Evolutionary conservation across 345 rosid species (phyloP), one percentile per base, ranked within the genome.

Genomic region (Ricinus communis): DNA sequence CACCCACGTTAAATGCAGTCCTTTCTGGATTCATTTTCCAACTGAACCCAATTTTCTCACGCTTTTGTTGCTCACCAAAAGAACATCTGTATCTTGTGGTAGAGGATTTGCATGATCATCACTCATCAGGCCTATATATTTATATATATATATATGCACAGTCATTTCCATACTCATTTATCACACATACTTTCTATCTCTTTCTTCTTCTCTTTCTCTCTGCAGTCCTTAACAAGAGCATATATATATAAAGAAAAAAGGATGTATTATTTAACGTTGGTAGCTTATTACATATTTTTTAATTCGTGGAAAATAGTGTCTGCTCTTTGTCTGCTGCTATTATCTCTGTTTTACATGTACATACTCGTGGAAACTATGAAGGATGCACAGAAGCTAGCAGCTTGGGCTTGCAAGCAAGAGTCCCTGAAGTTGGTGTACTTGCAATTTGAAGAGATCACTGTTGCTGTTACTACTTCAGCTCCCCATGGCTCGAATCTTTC

Each of bases 221-320:
- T 53, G 27, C 40, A 30, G 8, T 60, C 64, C 8, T 8, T 4
- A 60, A 0, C 14, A n/a, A 58, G 22, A 15, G 27, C 5, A 54
- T 22, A n/a, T n/a, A n/a, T 54, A 24, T 49, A 22, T 15, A 30
- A 28, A 31, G n/a, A 22, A 30, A 19, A 43, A 28, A 67, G 8
- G 10, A 81, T 81, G 84, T 81, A 67, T 68, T 71, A 74, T 72
- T 43, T 58, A 21, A 38, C 72, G 0, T 18, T 77, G 71, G 71
- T 55, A 4, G 81, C 79, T 4, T 81, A 81, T 71, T 77, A 77
- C 65, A 61, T 81, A n/a, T 77, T 61, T 22, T 67, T 77, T 52
- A 77, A 77, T 45, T 28, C 65, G 1, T 70, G 45, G 0, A 77
- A 74, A 59, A 74, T 77, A 25, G 0, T 67, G 24, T 81, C 66